These are phyloP conservation scores for Aureobasidium sp. DNA, from an alignment of 2,329 filamentous ascomycete genomes.

Conservation along the genomic window DNA sequence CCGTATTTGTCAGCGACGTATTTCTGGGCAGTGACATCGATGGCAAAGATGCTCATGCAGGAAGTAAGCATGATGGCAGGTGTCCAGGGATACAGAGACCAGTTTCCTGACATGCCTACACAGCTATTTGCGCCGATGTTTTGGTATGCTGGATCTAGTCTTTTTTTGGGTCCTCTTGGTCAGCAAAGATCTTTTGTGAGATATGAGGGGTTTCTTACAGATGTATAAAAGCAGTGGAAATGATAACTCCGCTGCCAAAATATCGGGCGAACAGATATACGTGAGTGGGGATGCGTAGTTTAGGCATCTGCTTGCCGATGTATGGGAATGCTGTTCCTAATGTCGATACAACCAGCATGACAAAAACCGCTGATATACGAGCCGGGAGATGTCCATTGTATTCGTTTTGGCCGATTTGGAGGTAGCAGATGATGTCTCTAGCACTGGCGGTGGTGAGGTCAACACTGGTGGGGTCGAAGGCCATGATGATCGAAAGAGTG, in stretches of 20 bases:
- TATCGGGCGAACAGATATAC: slow-evolving; percentile 81
- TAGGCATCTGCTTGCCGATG: slow-evolving; percentile 32
- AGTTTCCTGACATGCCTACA: slow-evolving; percentile 45
- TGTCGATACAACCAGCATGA: slow-evolving; percentile 35
- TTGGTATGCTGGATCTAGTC: background rate
- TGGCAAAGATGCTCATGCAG: slow-evolving; percentile 41
- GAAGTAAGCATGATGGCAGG: slow-evolving; percentile 43
- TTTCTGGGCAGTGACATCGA: slow-evolving; percentile 43
- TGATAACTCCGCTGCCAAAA: slow-evolving; percentile 87
- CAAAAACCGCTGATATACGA: slow-evolving; percentile 37
- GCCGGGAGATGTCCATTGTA: slow-evolving; percentile 26
- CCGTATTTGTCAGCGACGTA: slow-evolving; percentile 43
- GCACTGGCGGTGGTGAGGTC: background rate
- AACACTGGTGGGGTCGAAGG: background rate
- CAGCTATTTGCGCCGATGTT: slow-evolving; percentile 37
- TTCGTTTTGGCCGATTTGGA: background rate
- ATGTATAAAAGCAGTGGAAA: slow-evolving; percentile 67
- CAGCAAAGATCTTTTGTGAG: background rate
- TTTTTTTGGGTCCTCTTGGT: background rate
- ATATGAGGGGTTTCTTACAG: background rate
- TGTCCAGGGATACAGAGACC: slow-evolving; percentile 44
- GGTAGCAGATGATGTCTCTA: slow-evolving; percentile 2
- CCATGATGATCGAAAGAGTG: background rate
- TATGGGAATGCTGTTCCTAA: slow-evolving; percentile 36
- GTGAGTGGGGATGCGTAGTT: slow-evolving; percentile 15